These are phyloP conservation scores for Spinellus fusiger DNA, from an alignment of 192 early-diverging fungal genomes.

Conservation along the genomic window DNA sequence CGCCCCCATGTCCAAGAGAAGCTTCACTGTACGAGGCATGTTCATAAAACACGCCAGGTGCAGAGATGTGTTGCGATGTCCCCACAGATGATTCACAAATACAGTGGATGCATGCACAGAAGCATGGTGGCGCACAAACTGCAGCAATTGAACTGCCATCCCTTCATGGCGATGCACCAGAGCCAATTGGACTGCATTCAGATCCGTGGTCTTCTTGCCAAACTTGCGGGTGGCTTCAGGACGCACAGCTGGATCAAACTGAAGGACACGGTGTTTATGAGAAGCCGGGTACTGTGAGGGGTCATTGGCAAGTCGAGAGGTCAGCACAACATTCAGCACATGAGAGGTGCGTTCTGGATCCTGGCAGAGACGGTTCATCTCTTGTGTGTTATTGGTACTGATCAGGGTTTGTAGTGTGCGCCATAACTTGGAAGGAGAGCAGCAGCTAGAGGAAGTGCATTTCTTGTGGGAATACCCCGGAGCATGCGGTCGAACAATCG, in stretches of 20 bases:
- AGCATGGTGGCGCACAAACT: neutral
- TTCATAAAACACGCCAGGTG: slow-evolving; percentile 16
- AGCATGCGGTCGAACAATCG: neutral
- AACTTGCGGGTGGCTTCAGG: slow-evolving; percentile 2
- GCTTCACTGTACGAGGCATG: slow-evolving; percentile 6
- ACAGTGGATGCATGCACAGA: neutral
- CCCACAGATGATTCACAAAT: slow-evolving; percentile 26
- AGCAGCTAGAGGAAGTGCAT: slow-evolving; percentile 8
- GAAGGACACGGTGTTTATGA: slow-evolving; percentile 10
- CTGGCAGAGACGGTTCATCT: slow-evolving; percentile 1
- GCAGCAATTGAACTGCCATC: slow-evolving; percentile 6
- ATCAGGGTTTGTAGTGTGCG: slow-evolving; percentile 19
- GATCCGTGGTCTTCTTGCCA: slow-evolving; percentile 13
- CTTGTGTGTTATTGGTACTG: neutral
- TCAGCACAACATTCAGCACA: slow-evolving; percentile 13
- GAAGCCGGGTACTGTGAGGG: slow-evolving; percentile 13
- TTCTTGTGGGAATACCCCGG: neutral
- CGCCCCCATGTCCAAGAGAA: slow-evolving; percentile 14
- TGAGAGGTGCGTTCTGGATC: slow-evolving; percentile 6
- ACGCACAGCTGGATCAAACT: neutral
- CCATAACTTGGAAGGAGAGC: slow-evolving; percentile 12
- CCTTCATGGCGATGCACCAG: slow-evolving; percentile 6
- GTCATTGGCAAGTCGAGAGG: slow-evolving; percentile 14
- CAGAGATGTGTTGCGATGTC: slow-evolving; percentile 14
- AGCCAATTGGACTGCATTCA: slow-evolving; percentile 25